These are phyloP conservation scores for Cardamine resedifolia DNA, from an alignment of 345 rosid genomes.

Conservation along the genomic window DNA sequence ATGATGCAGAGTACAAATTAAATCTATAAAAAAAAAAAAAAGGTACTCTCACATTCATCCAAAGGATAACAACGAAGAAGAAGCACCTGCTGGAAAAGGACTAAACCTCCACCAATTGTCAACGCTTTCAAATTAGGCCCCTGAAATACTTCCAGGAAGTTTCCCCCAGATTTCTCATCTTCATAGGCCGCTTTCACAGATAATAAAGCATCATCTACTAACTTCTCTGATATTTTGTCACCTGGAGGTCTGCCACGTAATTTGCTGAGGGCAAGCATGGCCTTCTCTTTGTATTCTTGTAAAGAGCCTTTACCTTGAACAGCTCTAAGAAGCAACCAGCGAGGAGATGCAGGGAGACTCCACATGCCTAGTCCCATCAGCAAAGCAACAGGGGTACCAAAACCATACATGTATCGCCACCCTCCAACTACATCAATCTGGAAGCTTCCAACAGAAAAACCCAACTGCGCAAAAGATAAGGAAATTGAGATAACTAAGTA, in stretches of 20 bases:
- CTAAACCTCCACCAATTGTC: constrained; percentile 90
- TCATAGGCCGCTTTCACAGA: constrained; percentile 65
- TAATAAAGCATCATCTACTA: constrained; percentile 66
- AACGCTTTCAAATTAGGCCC: constrained; percentile 92
- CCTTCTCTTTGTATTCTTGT: constrained; percentile 74
- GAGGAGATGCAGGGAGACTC: constrained; percentile 96
- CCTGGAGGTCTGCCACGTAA: constrained; percentile 77
- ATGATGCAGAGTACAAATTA: constrained; percentile 24
- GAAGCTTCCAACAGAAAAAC: constrained; percentile 86
- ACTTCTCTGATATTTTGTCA: constrained; percentile 67
- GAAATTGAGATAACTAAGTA: background rate
- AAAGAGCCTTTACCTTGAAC: constrained; percentile 78
- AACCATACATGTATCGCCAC: constrained; percentile 93
- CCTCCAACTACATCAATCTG: constrained; percentile 81
- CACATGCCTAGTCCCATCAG: constrained; percentile 86
- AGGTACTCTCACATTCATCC: background rate
- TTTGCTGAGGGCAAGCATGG: constrained; percentile 70
- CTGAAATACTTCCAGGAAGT: constrained; percentile 78
- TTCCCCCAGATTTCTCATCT: constrained; percentile 66
- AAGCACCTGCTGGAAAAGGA: constrained; percentile 91
- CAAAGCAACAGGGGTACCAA: constrained; percentile 64
- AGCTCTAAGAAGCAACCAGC: constrained; percentile 95
- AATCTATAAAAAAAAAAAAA: background rate
- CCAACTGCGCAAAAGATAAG: constrained; percentile 53
- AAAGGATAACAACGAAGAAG: constrained; percentile 19